These are phyloP conservation scores for Zygoascus meyerae DNA, from an alignment of 1,139 yeast genomes.

Conservation along the genomic window DNA sequence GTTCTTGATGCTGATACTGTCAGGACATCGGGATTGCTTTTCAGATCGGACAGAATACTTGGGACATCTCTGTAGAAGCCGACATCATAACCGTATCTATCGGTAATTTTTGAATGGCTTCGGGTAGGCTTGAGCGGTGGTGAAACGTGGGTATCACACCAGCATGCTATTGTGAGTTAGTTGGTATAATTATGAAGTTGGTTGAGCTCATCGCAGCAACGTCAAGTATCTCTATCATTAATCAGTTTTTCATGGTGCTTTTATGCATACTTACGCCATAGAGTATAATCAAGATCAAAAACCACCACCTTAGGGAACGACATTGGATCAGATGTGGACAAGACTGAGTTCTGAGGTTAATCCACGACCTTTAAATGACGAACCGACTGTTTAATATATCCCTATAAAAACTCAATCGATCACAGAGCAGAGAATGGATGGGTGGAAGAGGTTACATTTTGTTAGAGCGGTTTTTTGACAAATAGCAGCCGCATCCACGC, in stretches of 20 bases:
- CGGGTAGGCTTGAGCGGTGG: slow-evolving; percentile 42
- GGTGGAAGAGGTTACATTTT: no score
- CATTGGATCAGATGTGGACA: no score
- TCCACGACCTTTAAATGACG: neutral
- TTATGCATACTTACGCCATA: slow-evolving; percentile 60
- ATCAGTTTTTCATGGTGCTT: no score
- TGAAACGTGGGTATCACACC: slow-evolving; percentile 64
- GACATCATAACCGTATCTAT: slow-evolving; percentile 45
- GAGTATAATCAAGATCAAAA: slow-evolving; percentile 69
- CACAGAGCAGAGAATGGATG: no score
- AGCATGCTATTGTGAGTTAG: slow-evolving; percentile 31
- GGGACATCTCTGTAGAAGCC: slow-evolving; percentile 58
- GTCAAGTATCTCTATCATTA: no score
- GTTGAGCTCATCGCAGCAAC: no score
- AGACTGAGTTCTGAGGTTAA: neutral
- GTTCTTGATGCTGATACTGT: slow-evolving; percentile 68
- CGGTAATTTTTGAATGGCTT: slow-evolving; percentile 34
- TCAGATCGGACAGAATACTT: slow-evolving; percentile 45
- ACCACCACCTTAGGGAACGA: slow-evolving; percentile 54
- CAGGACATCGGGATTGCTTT: slow-evolving; percentile 38
- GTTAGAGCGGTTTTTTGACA: no score
- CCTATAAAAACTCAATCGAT: neutral
- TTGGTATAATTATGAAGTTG: no score
- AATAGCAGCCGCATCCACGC: no score
- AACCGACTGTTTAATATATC: neutral